Percentiles rank a stretch among this genome's conserved stretches.
Conservation (phyloP, 148 eudicot species). For the Hydrangea macrophylla region DNA sequence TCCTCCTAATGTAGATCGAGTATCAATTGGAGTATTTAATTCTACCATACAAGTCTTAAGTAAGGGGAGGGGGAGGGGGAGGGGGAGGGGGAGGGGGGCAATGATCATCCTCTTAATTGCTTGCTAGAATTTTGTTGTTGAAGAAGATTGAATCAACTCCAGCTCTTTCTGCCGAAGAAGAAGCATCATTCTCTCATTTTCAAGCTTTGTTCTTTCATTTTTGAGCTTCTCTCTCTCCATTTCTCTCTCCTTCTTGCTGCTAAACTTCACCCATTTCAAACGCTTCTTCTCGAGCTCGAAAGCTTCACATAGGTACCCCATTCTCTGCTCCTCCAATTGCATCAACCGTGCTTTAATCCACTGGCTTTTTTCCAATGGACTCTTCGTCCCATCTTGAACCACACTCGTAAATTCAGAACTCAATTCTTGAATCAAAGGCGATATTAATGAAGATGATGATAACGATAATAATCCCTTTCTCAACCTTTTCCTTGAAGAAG, state of each 20-base stretch:
- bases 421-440: slow-evolving; percentile 29
- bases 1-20: too few relatives aligned
- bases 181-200: slow-evolving; percentile 75
- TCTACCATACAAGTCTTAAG: slow-evolving; percentile 19
- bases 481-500: slow-evolving; percentile 18
- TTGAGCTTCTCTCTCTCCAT: slow-evolving; percentile 70
- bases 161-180: slow-evolving; percentile 65
- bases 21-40: too few relatives aligned
- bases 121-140: slow-evolving; percentile 22
- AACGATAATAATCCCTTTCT: slow-evolving; percentile 6
- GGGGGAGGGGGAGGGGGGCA: slow-evolving; percentile 38
- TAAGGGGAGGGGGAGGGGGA: slow-evolving; percentile 32
- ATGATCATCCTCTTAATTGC: slow-evolving; percentile 32
- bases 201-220: slow-evolving; percentile 58
- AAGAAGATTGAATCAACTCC: slow-evolving; percentile 35
- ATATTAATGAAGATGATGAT: slow-evolving; percentile 1
- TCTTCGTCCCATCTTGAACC: slow-evolving; percentile 49
- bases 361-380: slow-evolving; percentile 53
- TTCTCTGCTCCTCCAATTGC: slow-evolving; percentile 55
- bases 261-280: slow-evolving; percentile 55
- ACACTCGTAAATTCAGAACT: slow-evolving; percentile 40
- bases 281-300: slow-evolving; percentile 67
- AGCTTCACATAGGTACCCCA: slow-evolving; percentile 40
- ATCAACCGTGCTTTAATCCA: slow-evolving; percentile 51
- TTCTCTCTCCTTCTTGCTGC: slow-evolving; percentile 59